Percentiles rank a stretch among this genome's conserved stretches.
These are phyloP conservation scores for Diutina rugosa DNA, from an alignment of 1,139 yeast species.

Conservation along the genomic window DNA sequence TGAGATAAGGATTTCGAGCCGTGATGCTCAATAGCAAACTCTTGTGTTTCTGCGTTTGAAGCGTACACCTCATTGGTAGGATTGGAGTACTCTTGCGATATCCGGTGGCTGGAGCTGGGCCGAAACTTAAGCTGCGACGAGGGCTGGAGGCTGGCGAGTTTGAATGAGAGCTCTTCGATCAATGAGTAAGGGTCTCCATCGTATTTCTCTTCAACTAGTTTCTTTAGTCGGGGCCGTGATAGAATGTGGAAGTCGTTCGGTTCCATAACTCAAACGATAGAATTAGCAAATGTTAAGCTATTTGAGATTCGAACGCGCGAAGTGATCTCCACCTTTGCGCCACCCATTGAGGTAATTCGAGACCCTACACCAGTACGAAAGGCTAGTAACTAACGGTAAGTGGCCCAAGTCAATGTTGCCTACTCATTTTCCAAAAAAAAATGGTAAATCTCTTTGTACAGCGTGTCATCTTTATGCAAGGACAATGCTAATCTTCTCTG, in stretches of 20 bases:
- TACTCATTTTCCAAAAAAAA: conserved; percentile 35
- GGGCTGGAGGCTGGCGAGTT: background rate
- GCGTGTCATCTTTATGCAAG: conserved; percentile 99
- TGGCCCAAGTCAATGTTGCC: background rate
- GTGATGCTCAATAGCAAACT: background rate
- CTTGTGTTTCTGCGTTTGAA: background rate
- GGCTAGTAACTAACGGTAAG: no score
- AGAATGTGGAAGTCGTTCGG: background rate
- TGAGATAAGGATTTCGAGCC: background rate
- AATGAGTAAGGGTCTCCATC: background rate
- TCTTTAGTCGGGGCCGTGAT: background rate
- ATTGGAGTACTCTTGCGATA: background rate
- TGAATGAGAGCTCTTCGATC: conserved; percentile 1
- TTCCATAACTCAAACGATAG: background rate
- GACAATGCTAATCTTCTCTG: conserved; percentile 99
- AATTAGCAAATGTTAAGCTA: background rate
- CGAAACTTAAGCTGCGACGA: background rate
- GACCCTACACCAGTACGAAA: no score
- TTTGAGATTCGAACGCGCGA: background rate
- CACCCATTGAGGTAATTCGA: no score
- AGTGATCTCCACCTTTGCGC: background rate
- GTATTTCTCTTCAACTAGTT: background rate
- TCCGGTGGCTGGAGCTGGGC: background rate
- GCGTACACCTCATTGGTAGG: background rate
- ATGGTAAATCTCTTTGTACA: conserved; percentile 85